Base-by-base conservation (phyloP, 495 filamentous ascomycete genomes). In the Xylaria grammica region DNA sequence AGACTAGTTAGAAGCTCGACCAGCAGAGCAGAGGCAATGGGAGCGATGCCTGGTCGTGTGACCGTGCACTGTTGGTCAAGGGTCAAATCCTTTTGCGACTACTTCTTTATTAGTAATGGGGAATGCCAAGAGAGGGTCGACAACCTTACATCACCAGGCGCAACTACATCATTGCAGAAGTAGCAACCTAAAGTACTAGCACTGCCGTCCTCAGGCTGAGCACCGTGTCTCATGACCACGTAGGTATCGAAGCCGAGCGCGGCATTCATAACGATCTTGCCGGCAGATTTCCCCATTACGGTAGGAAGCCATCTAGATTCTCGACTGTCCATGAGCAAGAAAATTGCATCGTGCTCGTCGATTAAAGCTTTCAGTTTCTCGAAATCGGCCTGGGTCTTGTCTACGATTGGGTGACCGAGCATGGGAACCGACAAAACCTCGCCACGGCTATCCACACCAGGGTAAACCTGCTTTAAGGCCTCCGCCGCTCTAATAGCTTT, bases 41-140 rank as follows among this genome's bases (percentile, higher is more conserved):
- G 87, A 54, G 95, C 94, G 42, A 97, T 87, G 8, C 94, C 95
- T 17, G 95, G 95, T 8, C 95, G 88, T 29, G 95, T 98, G 32
- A 99, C 95, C 0, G 95, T 99, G 77, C 95, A 99, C 78, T 99
- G 95, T 72, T 98, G 95, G 72, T 99, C 95, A 4, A 99, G 87
- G 1, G 95, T 98, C 72, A 91, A 89, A 70, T 97, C 92, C 70
- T 93, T 94, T 71, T 96, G 81, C 26, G 94, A 97, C 91, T 96
- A 65, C 60, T 48, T n/a, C 9, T 46, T 24, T 50, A 73, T 90
- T 66, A 89, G 85, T 49, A 34, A 55, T 44, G 24, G 58, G 57
- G 17, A n/a, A n/a, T 53, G 24, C 29, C 51, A 19, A 32, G 29
- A 27, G 32, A 44, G 26, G 45, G n/a, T 15, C 44, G 45, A 17